Base-by-base conservation (phyloP, 1,139 yeast genomes). In the Nakaseomyces kungkrabaensis region DNA sequence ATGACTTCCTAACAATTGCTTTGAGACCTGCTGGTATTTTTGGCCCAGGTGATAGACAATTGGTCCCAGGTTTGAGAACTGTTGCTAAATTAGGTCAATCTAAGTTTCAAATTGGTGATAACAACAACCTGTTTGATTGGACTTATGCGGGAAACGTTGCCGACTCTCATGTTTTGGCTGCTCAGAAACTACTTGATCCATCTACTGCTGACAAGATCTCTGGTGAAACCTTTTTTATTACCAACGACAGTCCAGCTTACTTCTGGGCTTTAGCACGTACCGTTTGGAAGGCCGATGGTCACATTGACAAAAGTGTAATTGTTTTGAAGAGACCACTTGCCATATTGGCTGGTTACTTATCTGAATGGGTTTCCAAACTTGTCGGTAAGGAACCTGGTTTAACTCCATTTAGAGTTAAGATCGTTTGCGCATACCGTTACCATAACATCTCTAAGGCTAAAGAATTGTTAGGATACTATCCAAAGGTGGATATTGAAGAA, bases 131-230 rank as follows among this genome's bases (percentile, higher is more conserved):
- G 52, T 94, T 92, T 62, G 99, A 94, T 66, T 89, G 96, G 85
- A 89, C 97, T 0, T 94, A 89, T 62, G 98, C 85, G n/a, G 97
- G 97, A n/a, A 94, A 94, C 67, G 97, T 94, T 25, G 98, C 98
- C 0, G 95, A 89, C 69, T 84, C 97, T 5, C 99, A 94, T 68
- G 89, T 92, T 8, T 72, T 92, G 50, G 98, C 97, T 1, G 95
- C 97, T 2, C 73, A 84, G 59, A 82, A 82, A 67, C 69, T 90
- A 22, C 68, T 88, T 49, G 72, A 75, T 48, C 69, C 77, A 1
- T 52, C 59, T 13, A 55, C 67, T 6, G 71, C 74, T 24, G 55
- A 60, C 1, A 53, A 64, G 37, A 80, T 92, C 31, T 83, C 87
- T 7, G 98, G 98, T 45, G 86, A 92, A 66, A 79, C 86, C 0